Percentiles rank a stretch among this genome's conserved stretches.
These are phyloP conservation scores for Curvularia hawaiiensis DNA, from an alignment of 2,329 filamentous ascomycete species.

Conservation along the genomic window DNA sequence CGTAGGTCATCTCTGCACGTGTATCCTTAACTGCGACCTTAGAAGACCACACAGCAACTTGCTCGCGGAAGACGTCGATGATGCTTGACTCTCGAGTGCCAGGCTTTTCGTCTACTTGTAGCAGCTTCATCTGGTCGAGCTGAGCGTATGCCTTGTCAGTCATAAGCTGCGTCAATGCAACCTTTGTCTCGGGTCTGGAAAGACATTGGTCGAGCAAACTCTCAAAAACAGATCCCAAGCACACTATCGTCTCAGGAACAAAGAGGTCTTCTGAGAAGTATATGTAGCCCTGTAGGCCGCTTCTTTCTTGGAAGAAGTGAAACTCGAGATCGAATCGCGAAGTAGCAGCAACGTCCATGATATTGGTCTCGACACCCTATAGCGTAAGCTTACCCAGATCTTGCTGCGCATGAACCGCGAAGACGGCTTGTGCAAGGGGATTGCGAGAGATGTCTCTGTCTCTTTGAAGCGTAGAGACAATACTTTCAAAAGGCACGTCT, in stretches of 20 bases:
- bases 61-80: constrained; percentile 12
- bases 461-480: constrained; percentile 1
- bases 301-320: constrained; percentile 1
- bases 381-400: neutral
- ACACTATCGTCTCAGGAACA: constrained; percentile 2
- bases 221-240: constrained; percentile 8
- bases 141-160: neutral
- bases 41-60: constrained; percentile 2
- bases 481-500: constrained; percentile 7
- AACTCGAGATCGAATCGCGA: constrained; percentile 3
- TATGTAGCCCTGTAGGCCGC: neutral
- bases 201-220: constrained; percentile 11
- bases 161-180: neutral
- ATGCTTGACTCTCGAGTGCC: constrained; percentile 10
- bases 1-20: constrained; percentile 14
- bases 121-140: constrained; percentile 1
- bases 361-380: neutral
- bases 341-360: neutral
- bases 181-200: constrained; percentile 2
- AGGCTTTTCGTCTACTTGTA: neutral
- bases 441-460: constrained; percentile 5
- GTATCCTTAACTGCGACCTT: constrained; percentile 15
- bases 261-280: constrained; percentile 9
- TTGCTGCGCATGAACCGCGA: constrained; percentile 3
- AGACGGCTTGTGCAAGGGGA: neutral